Conservation (phyloP, 2,329 filamentous ascomycete species). For the Teratosphaeriaceae sp. region DNA sequence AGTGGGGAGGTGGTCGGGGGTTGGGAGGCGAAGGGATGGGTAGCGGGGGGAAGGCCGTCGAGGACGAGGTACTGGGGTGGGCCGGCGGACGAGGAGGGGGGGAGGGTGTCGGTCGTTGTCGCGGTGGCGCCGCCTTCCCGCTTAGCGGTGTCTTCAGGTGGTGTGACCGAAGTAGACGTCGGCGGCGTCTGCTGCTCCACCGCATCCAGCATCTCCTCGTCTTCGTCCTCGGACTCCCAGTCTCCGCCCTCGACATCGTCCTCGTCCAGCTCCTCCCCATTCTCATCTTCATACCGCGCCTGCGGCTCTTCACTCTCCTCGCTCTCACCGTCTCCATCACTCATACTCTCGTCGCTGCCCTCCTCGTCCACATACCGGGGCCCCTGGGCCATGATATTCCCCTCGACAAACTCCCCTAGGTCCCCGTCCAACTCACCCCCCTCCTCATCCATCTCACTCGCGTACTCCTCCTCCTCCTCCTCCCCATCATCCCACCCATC, state of each 20-base stretch:
- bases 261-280: constrained; percentile 35
- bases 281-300: constrained; percentile 38
- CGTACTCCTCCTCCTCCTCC: constrained; percentile 25
- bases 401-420: background rate
- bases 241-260: constrained; percentile 39
- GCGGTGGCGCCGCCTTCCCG: background rate
- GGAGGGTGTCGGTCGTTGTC: background rate
- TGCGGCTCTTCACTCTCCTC: constrained; percentile 23
- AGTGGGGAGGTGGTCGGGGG: constrained; percentile 20
- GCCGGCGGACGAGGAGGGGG: background rate
- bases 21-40: constrained; percentile 36
- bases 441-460: constrained; percentile 29
- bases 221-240: constrained; percentile 28
- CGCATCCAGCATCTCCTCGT: constrained; percentile 19
- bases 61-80: constrained; percentile 28
- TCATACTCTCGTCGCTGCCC: constrained; percentile 23
- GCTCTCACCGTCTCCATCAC: constrained; percentile 13
- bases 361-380: constrained; percentile 7
- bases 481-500: constrained; percentile 14
- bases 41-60: constrained; percentile 36
- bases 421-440: too few relatives aligned
- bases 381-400: background rate
- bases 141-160: constrained; percentile 7
- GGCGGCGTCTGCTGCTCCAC: constrained; percentile 15
- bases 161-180: constrained; percentile 17